Conservation (phyloP, 495 filamentous ascomycete species). For the Astrothelium subdiscretum region DNA sequence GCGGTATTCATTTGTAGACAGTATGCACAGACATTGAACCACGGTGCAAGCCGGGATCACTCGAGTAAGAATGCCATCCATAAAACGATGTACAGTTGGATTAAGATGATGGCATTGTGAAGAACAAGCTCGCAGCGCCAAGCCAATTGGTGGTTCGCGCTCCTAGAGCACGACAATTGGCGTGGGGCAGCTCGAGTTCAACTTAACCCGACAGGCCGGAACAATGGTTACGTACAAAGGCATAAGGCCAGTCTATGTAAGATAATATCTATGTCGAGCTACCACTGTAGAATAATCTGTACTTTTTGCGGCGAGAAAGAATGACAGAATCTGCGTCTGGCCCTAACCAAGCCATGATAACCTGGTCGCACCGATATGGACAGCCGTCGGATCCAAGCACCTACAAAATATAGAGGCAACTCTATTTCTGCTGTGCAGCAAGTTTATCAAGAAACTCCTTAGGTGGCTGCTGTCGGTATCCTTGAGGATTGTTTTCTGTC, state of each 20-base stretch:
- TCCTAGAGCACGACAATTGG: too few relatives aligned
- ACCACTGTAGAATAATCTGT: not conserved
- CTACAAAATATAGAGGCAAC: not conserved
- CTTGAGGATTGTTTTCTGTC: slow-evolving; percentile 89
- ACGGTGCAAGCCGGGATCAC: not conserved
- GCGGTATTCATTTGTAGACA: too few relatives aligned
- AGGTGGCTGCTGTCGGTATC: slow-evolving; percentile 83
- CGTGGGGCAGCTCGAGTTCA: too few relatives aligned
- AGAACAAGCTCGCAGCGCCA: not conserved
- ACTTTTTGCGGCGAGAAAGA: not conserved
- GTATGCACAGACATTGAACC: not conserved
- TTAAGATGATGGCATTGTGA: not conserved
- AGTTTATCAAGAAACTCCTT: slow-evolving; percentile 65
- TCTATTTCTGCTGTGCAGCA: slow-evolving; percentile 40
- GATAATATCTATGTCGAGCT: not conserved
- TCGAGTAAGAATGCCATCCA: too few relatives aligned
- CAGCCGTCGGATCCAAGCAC: not conserved
- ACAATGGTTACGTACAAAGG: too few relatives aligned
- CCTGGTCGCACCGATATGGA: not conserved
- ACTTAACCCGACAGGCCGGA: too few relatives aligned
- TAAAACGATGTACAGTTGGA: not conserved
- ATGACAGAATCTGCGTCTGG: not conserved
- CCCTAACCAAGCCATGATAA: not conserved
- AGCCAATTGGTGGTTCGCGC: not conserved
- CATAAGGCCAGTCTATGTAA: not conserved